These are phyloP conservation scores for Leccinum fallax DNA, from an alignment of 1,284 basidiomycete species.

Conservation along the genomic window DNA sequence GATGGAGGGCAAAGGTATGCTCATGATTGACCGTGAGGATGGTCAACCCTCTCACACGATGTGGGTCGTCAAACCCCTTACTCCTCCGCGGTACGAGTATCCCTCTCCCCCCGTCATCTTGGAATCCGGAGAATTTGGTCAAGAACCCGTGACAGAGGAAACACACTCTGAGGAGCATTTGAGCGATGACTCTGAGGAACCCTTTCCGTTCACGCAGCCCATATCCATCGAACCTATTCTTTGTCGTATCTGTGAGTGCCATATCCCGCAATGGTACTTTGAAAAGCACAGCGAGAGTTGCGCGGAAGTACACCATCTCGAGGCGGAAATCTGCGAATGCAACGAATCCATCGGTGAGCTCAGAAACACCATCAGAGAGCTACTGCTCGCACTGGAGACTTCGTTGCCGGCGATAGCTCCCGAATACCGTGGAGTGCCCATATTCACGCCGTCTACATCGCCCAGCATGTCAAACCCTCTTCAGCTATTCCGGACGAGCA, in stretches of 20 bases:
- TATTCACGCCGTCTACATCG: conserved; percentile 70
- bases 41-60: conserved; percentile 93
- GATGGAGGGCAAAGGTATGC: conserved; percentile 99
- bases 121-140: conserved; percentile 56
- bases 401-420: conserved; percentile 61
- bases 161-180: conserved; percentile 23
- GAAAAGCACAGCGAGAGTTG: conserved; percentile 99
- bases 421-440: conserved; percentile 89
- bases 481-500: conserved; percentile 69
- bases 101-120: conserved; percentile 58
- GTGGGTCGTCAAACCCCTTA: conserved; percentile 96
- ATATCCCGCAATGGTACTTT: conserved; percentile 99
- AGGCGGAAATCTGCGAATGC: conserved; percentile 92
- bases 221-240: conserved; percentile 88
- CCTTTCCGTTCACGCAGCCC: conserved; percentile 73
- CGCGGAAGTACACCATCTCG: conserved; percentile 93
- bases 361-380: conserved; percentile 77
- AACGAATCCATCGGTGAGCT: conserved; percentile 93
- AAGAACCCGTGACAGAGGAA: conserved; percentile 46
- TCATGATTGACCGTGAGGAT: conserved; percentile 91
- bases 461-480: conserved; percentile 70
- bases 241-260: conserved; percentile 97
- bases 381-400: conserved; percentile 65
- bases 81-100: conserved; percentile 65
- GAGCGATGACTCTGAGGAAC: conserved; percentile 52